phyloP scores from a whole-genome alignment of 441 rosid genomes.

The Mallotus repandus region DNA sequence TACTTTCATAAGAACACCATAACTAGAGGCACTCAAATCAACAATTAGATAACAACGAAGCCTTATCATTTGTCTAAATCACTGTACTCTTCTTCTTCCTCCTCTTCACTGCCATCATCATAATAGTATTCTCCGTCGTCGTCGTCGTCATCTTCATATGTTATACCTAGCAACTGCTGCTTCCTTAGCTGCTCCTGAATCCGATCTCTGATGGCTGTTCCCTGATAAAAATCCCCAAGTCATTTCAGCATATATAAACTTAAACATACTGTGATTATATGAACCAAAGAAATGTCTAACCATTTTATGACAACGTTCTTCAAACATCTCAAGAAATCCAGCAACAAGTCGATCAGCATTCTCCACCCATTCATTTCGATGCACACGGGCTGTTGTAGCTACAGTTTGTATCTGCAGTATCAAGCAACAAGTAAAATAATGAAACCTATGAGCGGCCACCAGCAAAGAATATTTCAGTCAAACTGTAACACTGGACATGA shows the following conservation, averaged over 20 bases:
- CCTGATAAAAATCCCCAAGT: conserved; percentile 32
- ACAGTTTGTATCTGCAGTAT: conserved; percentile 67
- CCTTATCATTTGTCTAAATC: conserved; percentile 12
- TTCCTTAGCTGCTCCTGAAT: conserved; percentile 67
- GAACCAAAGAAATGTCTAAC: conserved; percentile 27
- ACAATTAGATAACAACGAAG: neutral
- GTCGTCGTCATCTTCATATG: conserved; percentile 39
- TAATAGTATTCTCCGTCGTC: conserved; percentile 29
- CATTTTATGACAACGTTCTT: conserved; percentile 93
- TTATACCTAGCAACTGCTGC: conserved; percentile 46
- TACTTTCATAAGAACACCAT: conserved; percentile 1
- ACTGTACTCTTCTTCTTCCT: conserved; percentile 23
- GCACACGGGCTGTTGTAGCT: conserved; percentile 46
- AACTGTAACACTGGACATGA: no score
- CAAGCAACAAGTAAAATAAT: conserved; percentile 4
- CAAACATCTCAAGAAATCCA: conserved; percentile 90
- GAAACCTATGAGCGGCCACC: neutral
- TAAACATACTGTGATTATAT: neutral
- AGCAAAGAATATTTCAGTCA: neutral
- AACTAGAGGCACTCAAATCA: neutral
- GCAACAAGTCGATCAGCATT: conserved; percentile 88
- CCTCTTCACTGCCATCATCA: conserved; percentile 38
- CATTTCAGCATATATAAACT: neutral
- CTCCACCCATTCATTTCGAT: conserved; percentile 81
- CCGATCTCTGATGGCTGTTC: conserved; percentile 76